phyloP scores from a whole-genome alignment of 148 eudicot species.

The Pouteria glomerata region DNA sequence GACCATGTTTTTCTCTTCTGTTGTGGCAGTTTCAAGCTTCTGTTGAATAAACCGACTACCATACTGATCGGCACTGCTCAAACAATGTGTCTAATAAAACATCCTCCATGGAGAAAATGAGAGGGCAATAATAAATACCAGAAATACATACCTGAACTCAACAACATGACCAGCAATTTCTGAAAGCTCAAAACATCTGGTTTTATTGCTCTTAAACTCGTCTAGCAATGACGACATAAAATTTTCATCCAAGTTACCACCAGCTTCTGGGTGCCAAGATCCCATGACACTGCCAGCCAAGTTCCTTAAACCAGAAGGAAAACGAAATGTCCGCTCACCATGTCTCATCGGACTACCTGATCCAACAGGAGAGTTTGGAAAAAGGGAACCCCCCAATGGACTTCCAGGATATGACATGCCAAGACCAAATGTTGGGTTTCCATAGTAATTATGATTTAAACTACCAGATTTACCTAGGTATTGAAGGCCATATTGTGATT shows the following conservation, averaged over 20 bases:
- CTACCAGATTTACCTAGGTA: slow-evolving; percentile 48
- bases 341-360: slow-evolving; percentile 63
- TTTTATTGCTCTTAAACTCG: slow-evolving; percentile 78
- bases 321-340: slow-evolving; percentile 58
- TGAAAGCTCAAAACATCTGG: slow-evolving; percentile 72
- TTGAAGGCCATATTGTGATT: slow-evolving; percentile 57
- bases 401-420: slow-evolving; percentile 66
- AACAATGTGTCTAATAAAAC: slow-evolving; percentile 3
- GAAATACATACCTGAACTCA: slow-evolving; percentile 59
- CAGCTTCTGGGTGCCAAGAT: slow-evolving; percentile 67
- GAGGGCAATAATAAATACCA: slow-evolving; percentile 3
- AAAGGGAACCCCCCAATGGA: slow-evolving; percentile 46
- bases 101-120: neutral
- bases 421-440: slow-evolving; percentile 51
- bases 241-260: slow-evolving; percentile 48
- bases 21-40: slow-evolving; percentile 70
- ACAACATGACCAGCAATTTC: slow-evolving; percentile 77
- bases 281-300: slow-evolving; percentile 63
- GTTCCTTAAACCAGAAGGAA: slow-evolving; percentile 55
- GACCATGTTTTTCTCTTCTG: slow-evolving; percentile 69
- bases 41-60: slow-evolving; percentile 93
- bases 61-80: slow-evolving; percentile 74
- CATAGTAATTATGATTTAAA: slow-evolving; percentile 59
- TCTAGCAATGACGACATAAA: slow-evolving; percentile 70
- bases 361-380: slow-evolving; percentile 64